Conservation (phyloP, 2,329 filamentous ascomycete species). For the Albophoma yamanashiensis region DNA sequence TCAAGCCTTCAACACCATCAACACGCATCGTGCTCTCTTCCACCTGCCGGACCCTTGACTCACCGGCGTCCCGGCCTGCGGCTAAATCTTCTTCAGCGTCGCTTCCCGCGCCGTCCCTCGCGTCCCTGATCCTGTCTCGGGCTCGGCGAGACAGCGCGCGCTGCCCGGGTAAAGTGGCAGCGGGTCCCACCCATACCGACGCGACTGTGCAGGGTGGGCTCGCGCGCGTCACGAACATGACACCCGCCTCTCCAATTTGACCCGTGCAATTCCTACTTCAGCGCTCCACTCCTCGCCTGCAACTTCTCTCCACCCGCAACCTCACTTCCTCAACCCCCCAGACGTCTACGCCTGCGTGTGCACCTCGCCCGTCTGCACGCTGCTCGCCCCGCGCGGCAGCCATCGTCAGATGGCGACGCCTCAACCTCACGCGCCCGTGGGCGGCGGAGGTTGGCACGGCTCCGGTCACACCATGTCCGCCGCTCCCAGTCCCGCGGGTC, state of each 20-base stretch:
- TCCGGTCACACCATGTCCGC: conserved; percentile 17
- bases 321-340: neutral
- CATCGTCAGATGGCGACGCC: conserved; percentile 25
- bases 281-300: conserved; percentile 7
- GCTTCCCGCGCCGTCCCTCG: neutral
- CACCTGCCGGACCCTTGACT: neutral
- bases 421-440: conserved; percentile 18
- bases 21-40: neutral
- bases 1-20: neutral
- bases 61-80: neutral
- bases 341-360: neutral
- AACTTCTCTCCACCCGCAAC: conserved; percentile 1
- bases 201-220: conserved; percentile 16
- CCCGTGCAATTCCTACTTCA: neutral
- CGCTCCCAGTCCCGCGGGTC: conserved; percentile 11
- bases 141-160: neutral
- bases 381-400: neutral
- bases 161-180: conserved; percentile 2
- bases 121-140: neutral
- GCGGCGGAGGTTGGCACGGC: conserved; percentile 18
- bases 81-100: neutral
- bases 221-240: conserved; percentile 28
- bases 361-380: neutral
- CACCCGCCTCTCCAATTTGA: conserved; percentile 25
- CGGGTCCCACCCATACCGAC: conserved; percentile 12